A percentile compares a stretch with the other conserved stretches of the same genome.
Evolutionary conservation across 352 stramenopile species (phyloP).

Genomic region (Globisporangium nunn): DNA sequence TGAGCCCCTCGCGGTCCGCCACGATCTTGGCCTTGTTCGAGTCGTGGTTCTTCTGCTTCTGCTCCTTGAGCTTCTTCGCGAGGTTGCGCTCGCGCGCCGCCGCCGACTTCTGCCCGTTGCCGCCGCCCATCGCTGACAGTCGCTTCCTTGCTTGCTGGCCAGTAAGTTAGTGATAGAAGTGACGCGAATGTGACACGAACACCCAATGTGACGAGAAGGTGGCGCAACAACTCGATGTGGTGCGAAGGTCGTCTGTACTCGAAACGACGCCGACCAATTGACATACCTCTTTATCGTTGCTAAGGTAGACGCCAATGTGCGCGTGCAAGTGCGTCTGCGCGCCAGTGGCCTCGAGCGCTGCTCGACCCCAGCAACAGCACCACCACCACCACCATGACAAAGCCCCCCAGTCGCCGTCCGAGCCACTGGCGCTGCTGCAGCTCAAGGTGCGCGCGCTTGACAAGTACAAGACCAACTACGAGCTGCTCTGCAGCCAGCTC

Average conservation of each 20-base stretch:
- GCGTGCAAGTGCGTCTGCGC: neutral
- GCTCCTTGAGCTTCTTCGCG: conserved; percentile 80
- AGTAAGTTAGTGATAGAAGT: neutral
- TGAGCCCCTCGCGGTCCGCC: conserved; percentile 64
- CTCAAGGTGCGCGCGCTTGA: conserved; percentile 44
- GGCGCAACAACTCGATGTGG: neutral
- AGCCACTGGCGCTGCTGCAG: conserved; percentile 16
- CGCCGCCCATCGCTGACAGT: conserved; percentile 53
- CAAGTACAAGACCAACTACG: conserved; percentile 77
- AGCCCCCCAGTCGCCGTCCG: neutral
- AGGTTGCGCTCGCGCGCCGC: conserved; percentile 79
- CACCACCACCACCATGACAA: neutral
- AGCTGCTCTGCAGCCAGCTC: conserved; percentile 61
- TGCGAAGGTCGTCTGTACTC: neutral
- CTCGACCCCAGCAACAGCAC: neutral
- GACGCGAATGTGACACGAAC: conserved; percentile 5
- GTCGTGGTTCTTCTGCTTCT: conserved; percentile 73
- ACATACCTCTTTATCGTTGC: no score
- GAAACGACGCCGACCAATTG: neutral
- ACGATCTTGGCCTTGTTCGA: conserved; percentile 80
- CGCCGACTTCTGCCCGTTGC: conserved; percentile 78
- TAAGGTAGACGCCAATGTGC: neutral
- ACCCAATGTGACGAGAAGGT: neutral
- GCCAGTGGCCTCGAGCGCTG: neutral
- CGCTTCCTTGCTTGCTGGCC: neutral